Percentiles rank a stretch among this genome's conserved stretches.
These are phyloP conservation scores for Orbilia javanica DNA, from an alignment of 2,329 filamentous ascomycete genomes.

Conservation along the genomic window DNA sequence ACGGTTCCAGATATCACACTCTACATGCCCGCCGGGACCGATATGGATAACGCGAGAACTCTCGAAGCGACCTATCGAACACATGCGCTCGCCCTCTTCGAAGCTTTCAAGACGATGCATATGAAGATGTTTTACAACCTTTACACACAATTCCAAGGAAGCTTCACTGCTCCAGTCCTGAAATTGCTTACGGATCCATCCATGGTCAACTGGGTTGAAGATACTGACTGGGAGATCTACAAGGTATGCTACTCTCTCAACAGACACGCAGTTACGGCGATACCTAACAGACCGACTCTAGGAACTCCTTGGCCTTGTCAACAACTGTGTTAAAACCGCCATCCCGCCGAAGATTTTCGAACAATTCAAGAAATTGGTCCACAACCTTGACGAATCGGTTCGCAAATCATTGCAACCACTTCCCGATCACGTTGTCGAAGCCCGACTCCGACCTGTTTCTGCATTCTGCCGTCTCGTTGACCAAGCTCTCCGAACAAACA, in stretches of 20 bases:
- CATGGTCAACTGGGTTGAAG: slow-evolving; percentile 90
- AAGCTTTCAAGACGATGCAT: slow-evolving; percentile 95
- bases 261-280: background rate
- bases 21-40: slow-evolving; percentile 84
- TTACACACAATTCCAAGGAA: slow-evolving; percentile 94
- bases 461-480: slow-evolving; percentile 88
- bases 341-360: slow-evolving; percentile 88
- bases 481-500: slow-evolving; percentile 88
- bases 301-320: slow-evolving; percentile 93
- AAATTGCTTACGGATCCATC: slow-evolving; percentile 86
- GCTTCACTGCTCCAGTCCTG: slow-evolving; percentile 94
- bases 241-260: slow-evolving; percentile 67
- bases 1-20: slow-evolving; percentile 82
- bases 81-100: slow-evolving; percentile 93
- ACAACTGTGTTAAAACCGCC: slow-evolving; percentile 88
- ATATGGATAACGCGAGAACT: slow-evolving; percentile 86
- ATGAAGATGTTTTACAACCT: slow-evolving; percentile 97
- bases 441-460: slow-evolving; percentile 87
- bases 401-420: slow-evolving; percentile 86
- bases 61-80: slow-evolving; percentile 89
- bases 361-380: slow-evolving; percentile 87
- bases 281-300: slow-evolving; percentile 29
- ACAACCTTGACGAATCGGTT: slow-evolving; percentile 83
- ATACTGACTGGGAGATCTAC: slow-evolving; percentile 95
- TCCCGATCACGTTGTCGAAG: slow-evolving; percentile 84